A percentile compares a stretch with the other conserved stretches of the same genome.
Conservation (phyloP, 805 yeast genomes). For the Wickerhamiella slavikovae region DNA sequence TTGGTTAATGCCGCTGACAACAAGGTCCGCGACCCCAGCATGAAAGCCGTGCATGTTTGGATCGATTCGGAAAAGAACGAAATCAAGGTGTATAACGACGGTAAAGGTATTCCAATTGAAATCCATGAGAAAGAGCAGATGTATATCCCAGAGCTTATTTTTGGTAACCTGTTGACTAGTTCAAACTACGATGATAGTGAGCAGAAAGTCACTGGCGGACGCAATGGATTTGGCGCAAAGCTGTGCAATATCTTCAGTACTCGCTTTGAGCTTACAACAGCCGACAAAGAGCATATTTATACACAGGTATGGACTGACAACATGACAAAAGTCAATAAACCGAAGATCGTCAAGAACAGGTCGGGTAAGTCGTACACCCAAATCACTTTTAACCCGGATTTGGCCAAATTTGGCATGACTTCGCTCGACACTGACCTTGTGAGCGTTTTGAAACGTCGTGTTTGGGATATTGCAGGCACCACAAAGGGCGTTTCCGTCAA, state of each 20-base stretch:
- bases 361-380: conserved; percentile 51
- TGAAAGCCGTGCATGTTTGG: conserved; percentile 70
- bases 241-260: conserved; percentile 89
- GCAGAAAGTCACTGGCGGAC: conserved; percentile 93
- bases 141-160: conserved; percentile 88
- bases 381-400: conserved; percentile 74
- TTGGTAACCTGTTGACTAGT: conserved; percentile 86
- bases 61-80: conserved; percentile 56
- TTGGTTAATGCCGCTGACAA: conserved; percentile 97
- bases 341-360: conserved; percentile 38
- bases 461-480: conserved; percentile 87
- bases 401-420: conserved; percentile 70
- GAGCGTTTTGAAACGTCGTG: conserved; percentile 79
- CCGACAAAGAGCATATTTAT: conserved; percentile 56
- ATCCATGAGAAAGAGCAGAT: conserved; percentile 78
- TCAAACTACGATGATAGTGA: conserved; percentile 91
- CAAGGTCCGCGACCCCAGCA: conserved; percentile 79
- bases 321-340: conserved; percentile 60
- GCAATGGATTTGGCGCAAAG: conserved; percentile 97
- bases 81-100: conserved; percentile 76
- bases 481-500: conserved; percentile 62
- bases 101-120: conserved; percentile 87
- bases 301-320: conserved; percentile 73
- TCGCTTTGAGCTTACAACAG: conserved; percentile 71
- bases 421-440: conserved; percentile 61